These are phyloP conservation scores for Pseudocercospora eumusae DNA, from an alignment of 2,329 filamentous ascomycete genomes.

Conservation along the genomic window DNA sequence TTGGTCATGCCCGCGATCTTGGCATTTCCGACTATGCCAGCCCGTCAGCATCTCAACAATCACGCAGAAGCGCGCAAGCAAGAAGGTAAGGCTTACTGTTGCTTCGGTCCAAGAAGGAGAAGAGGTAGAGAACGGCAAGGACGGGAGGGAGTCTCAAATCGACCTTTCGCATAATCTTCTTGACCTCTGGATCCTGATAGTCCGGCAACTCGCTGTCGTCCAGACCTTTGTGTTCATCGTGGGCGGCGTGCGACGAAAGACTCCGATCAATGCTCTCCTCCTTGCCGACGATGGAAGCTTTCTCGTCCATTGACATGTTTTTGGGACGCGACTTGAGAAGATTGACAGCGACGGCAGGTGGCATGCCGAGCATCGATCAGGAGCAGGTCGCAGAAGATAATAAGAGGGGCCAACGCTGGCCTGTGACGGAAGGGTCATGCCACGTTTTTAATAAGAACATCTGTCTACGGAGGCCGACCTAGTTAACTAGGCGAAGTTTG, in stretches of 20 bases:
- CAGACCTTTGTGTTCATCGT: constrained; percentile 24
- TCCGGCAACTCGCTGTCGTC: constrained; percentile 21
- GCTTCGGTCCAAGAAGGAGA: constrained; percentile 45
- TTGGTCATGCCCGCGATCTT: constrained; percentile 33
- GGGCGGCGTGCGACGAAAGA: constrained; percentile 9
- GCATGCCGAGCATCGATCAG: background rate
- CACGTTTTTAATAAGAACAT: background rate
- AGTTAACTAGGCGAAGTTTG: constrained; percentile 4
- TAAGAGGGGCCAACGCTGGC: background rate
- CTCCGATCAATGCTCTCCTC: constrained; percentile 10
- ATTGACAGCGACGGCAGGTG: constrained; percentile 1
- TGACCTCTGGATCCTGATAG: constrained; percentile 31
- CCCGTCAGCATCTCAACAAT: background rate
- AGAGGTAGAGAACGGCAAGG: constrained; percentile 47
- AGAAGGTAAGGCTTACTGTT: constrained; percentile 27
- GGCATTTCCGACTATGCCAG: constrained; percentile 40
- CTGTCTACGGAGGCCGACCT: background rate
- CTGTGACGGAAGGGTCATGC: background rate
- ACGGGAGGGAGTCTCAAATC: constrained; percentile 26
- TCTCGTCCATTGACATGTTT: constrained; percentile 16
- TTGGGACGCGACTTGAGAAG: background rate
- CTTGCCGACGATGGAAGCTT: constrained; percentile 7
- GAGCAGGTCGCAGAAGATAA: background rate
- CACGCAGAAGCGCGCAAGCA: background rate
- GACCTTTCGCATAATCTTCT: constrained; percentile 55